Conservation (phyloP, 495 filamentous ascomycete species). For the Hypoxylon cercidicola region DNA sequence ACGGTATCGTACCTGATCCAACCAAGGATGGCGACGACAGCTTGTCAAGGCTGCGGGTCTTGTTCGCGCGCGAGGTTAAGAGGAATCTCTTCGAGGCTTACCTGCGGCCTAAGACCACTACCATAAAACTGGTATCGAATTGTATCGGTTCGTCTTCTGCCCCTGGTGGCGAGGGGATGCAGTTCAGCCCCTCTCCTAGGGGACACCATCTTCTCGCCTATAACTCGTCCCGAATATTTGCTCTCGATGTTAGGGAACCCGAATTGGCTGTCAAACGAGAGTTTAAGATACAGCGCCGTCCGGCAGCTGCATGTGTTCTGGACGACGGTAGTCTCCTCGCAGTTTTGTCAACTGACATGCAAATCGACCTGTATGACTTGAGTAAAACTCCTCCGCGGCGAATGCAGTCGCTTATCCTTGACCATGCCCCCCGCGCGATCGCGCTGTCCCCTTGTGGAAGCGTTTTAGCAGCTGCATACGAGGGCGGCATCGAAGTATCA, state of each 20-base stretch:
- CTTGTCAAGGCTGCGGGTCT: conserved; percentile 68
- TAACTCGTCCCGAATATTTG: conserved; percentile 86
- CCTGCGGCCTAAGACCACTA: conserved; percentile 72
- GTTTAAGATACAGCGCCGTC: conserved; percentile 80
- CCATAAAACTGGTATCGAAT: conserved; percentile 81
- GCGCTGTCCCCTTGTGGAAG: conserved; percentile 82
- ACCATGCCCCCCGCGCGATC: conserved; percentile 80
- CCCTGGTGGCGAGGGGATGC: conserved; percentile 85
- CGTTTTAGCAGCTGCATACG: conserved; percentile 86
- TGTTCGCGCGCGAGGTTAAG: conserved; percentile 77
- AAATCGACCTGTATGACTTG: conserved; percentile 83
- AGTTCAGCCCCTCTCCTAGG: conserved; percentile 79
- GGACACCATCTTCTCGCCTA: conserved; percentile 80
- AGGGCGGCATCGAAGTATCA: conserved; percentile 86
- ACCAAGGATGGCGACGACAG: conserved; percentile 61
- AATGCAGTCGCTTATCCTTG: conserved; percentile 74
- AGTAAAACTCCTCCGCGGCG: conserved; percentile 68
- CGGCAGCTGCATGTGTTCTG: conserved; percentile 79
- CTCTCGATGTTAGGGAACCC: conserved; percentile 71
- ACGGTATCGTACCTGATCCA: conserved; percentile 52
- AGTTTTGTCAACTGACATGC: conserved; percentile 81
- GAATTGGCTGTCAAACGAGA: conserved; percentile 74
- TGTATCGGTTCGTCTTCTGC: conserved; percentile 85
- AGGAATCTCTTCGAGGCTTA: conserved; percentile 84
- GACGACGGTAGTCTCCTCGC: conserved; percentile 82